Evolutionary conservation across 257 asterid species (phyloP), one percentile per base, ranked within the genome.

Genomic region (Schizonepeta tenuifolia): DNA sequence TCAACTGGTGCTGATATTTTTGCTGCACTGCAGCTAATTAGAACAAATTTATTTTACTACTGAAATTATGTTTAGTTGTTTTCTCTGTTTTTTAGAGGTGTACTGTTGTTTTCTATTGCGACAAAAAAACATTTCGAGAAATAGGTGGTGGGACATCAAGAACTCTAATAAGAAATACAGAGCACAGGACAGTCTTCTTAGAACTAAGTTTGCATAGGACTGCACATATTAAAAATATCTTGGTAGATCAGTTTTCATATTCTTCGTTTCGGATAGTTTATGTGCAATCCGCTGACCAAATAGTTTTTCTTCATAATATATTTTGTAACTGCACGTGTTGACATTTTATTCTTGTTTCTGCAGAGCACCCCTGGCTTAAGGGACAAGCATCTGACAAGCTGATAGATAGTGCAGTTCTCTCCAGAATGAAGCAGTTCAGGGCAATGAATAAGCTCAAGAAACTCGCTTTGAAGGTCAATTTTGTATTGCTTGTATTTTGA

Each of bases 341-440:
- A 15, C 57, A 28, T 62, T 59, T 41, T 18, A 35, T 67, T 47
- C 40, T 59, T 77, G 61, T 59, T 61, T 73, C 46, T 79, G 72
- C 26, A 88, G 96, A 85, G 67, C 96, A 89, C 82, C 91, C 89
- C 41, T 89, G 96, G 96, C 76, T 89, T 51, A 84, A 81, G 81
- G 96, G 96, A 73, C 86, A 83, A 69, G 96, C 96, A 38, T 77
- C 96, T 58, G 96, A 87, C 80, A 85, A 87, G 82, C 91, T 85
- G 56, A 87, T 89, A 35, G 90, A 83, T 57, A 89, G 96, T 77
- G 96, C 96, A n/a, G 96, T 89, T 75, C 87, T 89, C 54, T 87
- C 93, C 35, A 81, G 96, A 87, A 89, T 89, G 96, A 87, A 89
- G 85, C 96, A 89, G 78, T 89, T 89, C 80, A 83, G 96, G 77